phyloP scores from a whole-genome alignment of 306 rosid species.

The Mimosa pudica region DNA sequence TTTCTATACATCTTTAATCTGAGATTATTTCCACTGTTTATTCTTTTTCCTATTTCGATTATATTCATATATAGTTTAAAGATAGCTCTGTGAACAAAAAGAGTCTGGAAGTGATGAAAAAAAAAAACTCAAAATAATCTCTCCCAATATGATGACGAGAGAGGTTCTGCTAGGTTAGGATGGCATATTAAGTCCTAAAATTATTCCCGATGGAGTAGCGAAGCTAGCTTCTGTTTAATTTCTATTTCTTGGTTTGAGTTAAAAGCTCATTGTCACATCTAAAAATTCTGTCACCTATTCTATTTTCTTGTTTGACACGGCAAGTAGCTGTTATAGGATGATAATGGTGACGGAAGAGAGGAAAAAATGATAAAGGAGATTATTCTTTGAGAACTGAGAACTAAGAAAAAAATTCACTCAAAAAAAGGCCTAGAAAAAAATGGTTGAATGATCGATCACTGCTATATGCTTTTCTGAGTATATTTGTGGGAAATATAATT shows the following conservation, averaged over 20 bases:
- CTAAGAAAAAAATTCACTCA: not conserved
- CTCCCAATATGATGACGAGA: not conserved
- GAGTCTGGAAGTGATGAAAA: constrained; percentile 20
- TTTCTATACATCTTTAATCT: not conserved
- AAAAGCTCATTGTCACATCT: constrained; percentile 15
- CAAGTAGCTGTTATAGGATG: not conserved
- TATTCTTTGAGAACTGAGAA: not conserved
- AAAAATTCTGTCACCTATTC: not conserved
- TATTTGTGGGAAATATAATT: not conserved
- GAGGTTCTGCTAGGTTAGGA: constrained; percentile 7
- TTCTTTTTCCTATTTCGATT: not conserved
- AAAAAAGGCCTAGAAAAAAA: not conserved
- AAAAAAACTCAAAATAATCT: constrained; percentile 17
- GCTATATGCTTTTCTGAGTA: not conserved
- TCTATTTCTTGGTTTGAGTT: constrained; percentile 14
- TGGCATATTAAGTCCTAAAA: constrained; percentile 20
- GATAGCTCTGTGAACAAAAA: constrained; percentile 20
- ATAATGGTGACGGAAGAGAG: not conserved
- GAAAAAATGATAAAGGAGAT: not conserved
- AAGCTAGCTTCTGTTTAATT: constrained; percentile 6
- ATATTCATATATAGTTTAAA: constrained; percentile 30
- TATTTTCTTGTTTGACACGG: constrained; percentile 6
- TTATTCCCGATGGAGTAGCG: constrained; percentile 26
- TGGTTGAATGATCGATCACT: not conserved
- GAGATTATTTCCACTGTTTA: not conserved